Conservation (phyloP, 148 eudicot species). For the Linanthus parryae region DNA sequence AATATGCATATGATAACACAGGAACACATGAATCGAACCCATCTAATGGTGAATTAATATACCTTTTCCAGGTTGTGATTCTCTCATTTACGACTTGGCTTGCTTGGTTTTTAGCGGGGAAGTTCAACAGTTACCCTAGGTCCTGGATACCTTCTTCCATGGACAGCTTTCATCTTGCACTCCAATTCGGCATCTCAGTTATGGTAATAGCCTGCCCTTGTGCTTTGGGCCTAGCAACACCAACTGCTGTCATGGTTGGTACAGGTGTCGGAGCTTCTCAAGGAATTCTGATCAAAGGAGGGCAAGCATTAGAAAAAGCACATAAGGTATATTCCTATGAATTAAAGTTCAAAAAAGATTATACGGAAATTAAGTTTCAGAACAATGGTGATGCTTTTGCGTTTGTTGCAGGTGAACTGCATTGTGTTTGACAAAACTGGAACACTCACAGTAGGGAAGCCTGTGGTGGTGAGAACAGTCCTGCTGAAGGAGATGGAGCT, state of each 20-base stretch:
- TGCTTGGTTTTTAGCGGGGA: conserved; percentile 81
- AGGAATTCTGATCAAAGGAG: conserved; percentile 97
- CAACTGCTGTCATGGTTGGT: conserved; percentile 99
- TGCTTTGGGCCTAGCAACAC: conserved; percentile 97
- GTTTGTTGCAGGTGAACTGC: conserved; percentile 65
- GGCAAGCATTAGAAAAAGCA: conserved; percentile 89
- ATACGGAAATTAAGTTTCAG: no score
- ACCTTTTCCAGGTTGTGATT: conserved; percentile 57
- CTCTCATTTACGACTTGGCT: conserved; percentile 75
- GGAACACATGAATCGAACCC: no score
- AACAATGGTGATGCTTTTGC: no score
- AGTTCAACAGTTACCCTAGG: conserved; percentile 54
- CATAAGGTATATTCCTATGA: conserved; percentile 54
- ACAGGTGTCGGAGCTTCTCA: conserved; percentile 97
- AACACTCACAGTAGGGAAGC: conserved; percentile 88
- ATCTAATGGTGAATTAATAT: no score
- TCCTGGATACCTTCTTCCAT: conserved; percentile 93
- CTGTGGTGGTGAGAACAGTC: conserved; percentile 63
- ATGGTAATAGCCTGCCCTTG: conserved; percentile 99
- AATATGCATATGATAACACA: no score
- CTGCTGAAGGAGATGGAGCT: conserved; percentile 66
- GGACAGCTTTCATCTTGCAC: conserved; percentile 93
- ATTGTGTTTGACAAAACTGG: conserved; percentile 99
- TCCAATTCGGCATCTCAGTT: conserved; percentile 93
- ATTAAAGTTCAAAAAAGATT: no score